These are phyloP conservation scores for Ceratocystis papillata DNA, from an alignment of 2,329 filamentous ascomycete genomes.

Conservation along the genomic window DNA sequence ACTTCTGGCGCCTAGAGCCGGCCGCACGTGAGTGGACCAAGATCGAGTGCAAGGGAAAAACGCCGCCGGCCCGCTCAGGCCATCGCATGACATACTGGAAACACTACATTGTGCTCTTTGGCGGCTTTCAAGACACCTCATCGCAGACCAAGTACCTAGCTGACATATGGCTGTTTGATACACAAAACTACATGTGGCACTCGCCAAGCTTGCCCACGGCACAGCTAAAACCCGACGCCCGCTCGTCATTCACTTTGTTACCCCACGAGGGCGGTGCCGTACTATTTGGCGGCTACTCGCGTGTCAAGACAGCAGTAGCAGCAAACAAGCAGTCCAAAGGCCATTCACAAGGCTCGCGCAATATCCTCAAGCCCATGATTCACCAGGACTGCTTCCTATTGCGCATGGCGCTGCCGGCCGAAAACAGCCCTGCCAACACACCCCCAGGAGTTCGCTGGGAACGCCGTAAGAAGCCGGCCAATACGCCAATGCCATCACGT, in stretches of 20 bases:
- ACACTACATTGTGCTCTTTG: constrained; percentile 90
- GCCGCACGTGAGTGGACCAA: constrained; percentile 79
- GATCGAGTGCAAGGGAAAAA: constrained; percentile 67
- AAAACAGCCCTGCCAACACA: constrained; percentile 54
- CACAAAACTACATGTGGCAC: constrained; percentile 73
- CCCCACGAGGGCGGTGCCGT: constrained; percentile 86
- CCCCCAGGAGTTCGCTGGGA: constrained; percentile 79
- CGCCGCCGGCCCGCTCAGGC: constrained; percentile 75
- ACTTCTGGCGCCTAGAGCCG: constrained; percentile 91
- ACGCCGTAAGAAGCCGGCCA: constrained; percentile 80
- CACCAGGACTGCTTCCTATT: constrained; percentile 95
- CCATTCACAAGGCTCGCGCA: constrained; percentile 51
- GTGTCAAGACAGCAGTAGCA: constrained; percentile 61
- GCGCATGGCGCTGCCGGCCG: constrained; percentile 59
- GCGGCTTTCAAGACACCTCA: constrained; percentile 93
- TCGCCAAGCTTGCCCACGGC: constrained; percentile 63
- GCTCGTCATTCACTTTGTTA: constrained; percentile 83
- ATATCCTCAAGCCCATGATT: constrained; percentile 72
- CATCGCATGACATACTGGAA: constrained; percentile 97
- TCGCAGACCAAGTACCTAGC: constrained; percentile 88
- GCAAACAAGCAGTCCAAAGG: constrained; percentile 55
- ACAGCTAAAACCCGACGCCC: constrained; percentile 75
- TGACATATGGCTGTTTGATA: constrained; percentile 95
- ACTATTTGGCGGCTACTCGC: constrained; percentile 85
- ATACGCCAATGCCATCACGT: constrained; percentile 69